These are phyloP conservation scores for Encephalitozoon intestinalis DNA, from an alignment of 371 early-diverging fungal species.

Conservation along the genomic window DNA sequence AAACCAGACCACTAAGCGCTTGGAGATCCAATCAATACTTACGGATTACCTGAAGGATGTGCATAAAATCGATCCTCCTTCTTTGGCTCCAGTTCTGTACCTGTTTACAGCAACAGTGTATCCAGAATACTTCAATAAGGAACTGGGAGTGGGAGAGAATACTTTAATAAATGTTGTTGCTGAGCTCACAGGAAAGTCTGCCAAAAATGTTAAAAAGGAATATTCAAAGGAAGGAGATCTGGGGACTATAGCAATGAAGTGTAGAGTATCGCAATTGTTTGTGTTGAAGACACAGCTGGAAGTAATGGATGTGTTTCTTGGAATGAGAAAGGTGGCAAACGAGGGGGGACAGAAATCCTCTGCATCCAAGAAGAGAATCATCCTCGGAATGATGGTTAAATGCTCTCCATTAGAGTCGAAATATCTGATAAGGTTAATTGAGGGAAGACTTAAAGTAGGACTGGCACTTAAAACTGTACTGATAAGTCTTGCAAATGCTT, in stretches of 20 bases:
- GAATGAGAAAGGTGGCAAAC: constrained; percentile 39
- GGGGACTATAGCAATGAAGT: constrained; percentile 60
- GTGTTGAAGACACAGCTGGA: constrained; percentile 38
- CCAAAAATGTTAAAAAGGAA: constrained; percentile 42
- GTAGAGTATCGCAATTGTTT: constrained; percentile 34
- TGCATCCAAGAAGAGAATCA: constrained; percentile 42
- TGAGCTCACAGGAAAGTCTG: constrained; percentile 36
- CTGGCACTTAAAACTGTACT: constrained; percentile 60
- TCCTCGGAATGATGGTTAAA: constrained; percentile 46
- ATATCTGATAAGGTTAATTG: constrained; percentile 59
- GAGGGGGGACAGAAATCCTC: constrained; percentile 48
- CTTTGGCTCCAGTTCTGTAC: constrained; percentile 47
- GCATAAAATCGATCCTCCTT: neutral
- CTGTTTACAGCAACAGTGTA: constrained; percentile 54
- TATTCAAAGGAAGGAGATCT: constrained; percentile 56
- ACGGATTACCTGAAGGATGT: constrained; percentile 30
- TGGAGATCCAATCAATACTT: constrained; percentile 56
- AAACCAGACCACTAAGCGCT: constrained; percentile 31
- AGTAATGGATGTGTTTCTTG: constrained; percentile 43
- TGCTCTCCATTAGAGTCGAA: constrained; percentile 53
- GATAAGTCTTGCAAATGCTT: constrained; percentile 43
- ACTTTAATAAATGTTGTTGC: constrained; percentile 46
- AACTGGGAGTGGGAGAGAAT: constrained; percentile 60
- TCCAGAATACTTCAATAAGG: constrained; percentile 53
- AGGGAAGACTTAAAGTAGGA: constrained; percentile 61